Evolutionary conservation across 108 stramenopile species (phyloP).

Genomic region (Hondaea fermentalgiana): DNA sequence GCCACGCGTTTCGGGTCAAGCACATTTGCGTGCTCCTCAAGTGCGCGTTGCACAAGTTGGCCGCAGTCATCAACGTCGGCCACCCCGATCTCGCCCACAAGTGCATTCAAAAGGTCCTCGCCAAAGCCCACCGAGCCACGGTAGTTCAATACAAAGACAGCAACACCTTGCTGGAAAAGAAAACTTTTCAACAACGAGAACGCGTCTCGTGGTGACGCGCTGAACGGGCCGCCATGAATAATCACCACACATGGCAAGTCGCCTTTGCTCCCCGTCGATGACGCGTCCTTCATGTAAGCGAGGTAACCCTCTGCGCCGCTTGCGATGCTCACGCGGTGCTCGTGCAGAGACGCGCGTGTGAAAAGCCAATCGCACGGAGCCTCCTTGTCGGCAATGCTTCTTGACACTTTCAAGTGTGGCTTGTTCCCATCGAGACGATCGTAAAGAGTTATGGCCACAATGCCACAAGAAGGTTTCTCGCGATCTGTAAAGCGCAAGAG

Average conservation of each 20-base stretch:
- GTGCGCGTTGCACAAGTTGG: not conserved
- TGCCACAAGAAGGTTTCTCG: not conserved
- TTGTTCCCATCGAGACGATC: not conserved
- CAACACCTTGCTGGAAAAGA: not conserved
- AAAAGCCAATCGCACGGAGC: not conserved
- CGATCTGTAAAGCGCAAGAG: not conserved
- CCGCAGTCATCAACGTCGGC: not conserved
- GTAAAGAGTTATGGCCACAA: not conserved
- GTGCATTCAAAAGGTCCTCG: not conserved
- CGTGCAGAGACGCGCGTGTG: no score
- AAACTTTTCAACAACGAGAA: not conserved
- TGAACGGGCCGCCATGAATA: not conserved
- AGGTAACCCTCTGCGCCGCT: constrained; percentile 9
- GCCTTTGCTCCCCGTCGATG: not conserved
- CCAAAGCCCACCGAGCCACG: not conserved
- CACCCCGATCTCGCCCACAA: not conserved
- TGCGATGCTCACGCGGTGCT: not conserved
- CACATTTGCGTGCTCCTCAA: not conserved
- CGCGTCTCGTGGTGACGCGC: not conserved
- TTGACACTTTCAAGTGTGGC: not conserved
- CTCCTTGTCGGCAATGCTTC: not conserved
- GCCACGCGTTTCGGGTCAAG: not conserved
- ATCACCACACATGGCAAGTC: not conserved
- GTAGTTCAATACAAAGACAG: not conserved
- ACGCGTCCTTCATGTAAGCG: not conserved